Conservation (phyloP, 2,329 filamentous ascomycete species). For the Trichoderma oligosporum region DNA sequence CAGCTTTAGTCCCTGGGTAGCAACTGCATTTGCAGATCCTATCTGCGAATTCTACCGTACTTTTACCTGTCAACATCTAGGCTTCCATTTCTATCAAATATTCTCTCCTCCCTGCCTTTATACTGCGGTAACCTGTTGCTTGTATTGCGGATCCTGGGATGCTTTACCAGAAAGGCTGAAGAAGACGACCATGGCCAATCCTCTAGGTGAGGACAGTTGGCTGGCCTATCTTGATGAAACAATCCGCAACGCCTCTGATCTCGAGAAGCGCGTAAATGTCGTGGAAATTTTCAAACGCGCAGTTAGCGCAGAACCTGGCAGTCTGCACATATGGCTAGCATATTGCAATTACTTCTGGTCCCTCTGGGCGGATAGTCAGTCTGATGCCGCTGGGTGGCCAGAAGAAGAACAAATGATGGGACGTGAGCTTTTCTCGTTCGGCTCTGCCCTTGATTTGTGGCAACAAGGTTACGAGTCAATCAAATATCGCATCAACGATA, state of each 20-base stretch:
- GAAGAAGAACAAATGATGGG: constrained; percentile 67
- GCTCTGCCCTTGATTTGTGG: constrained; percentile 64
- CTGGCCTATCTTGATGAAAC: constrained; percentile 73
- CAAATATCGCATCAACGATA: constrained; percentile 71
- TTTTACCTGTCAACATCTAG: background rate
- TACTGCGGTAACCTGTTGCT: background rate
- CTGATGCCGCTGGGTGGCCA: constrained; percentile 50
- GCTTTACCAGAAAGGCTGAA: constrained; percentile 23
- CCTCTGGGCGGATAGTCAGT: constrained; percentile 63
- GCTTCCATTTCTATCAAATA: background rate
- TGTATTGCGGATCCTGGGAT: constrained; percentile 25
- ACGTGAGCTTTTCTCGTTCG: constrained; percentile 67
- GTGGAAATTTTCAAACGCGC: constrained; percentile 71
- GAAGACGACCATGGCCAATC: constrained; percentile 44
- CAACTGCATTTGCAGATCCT: no score
- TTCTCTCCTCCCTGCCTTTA: background rate
- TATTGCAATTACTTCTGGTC: constrained; percentile 77
- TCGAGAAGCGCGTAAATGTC: constrained; percentile 65
- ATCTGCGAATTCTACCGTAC: no score
- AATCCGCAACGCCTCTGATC: constrained; percentile 53
- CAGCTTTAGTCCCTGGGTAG: no score
- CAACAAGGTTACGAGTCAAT: constrained; percentile 68
- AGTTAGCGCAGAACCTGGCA: constrained; percentile 67
- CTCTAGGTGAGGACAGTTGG: constrained; percentile 75
- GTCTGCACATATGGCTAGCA: constrained; percentile 68